A percentile compares a stretch with the other conserved stretches of the same genome.
Conservation (phyloP, 495 filamentous ascomycete genomes). For the Trichoderma virens region DNA sequence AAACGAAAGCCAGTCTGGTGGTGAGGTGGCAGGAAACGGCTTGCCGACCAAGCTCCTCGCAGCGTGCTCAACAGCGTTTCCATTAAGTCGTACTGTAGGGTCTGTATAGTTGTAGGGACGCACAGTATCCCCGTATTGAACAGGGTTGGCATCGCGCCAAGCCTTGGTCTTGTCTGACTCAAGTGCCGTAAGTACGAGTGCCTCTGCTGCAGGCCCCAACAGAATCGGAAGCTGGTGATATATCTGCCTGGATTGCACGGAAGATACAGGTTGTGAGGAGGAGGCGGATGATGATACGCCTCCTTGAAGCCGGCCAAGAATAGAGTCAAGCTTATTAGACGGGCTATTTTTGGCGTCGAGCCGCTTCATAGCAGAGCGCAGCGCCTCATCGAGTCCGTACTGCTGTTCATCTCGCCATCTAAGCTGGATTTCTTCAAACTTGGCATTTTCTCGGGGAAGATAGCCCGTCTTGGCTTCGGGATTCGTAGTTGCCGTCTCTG, state of each 20-base stretch:
- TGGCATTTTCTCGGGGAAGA: slow-evolving; percentile 14
- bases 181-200: slow-evolving; percentile 17
- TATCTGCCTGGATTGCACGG: neutral
- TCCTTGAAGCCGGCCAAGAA: slow-evolving; percentile 4
- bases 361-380: slow-evolving; percentile 16
- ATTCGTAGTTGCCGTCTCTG: slow-evolving; percentile 17
- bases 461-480: slow-evolving; percentile 13
- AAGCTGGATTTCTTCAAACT: slow-evolving; percentile 25
- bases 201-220: slow-evolving; percentile 3
- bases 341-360: slow-evolving; percentile 10
- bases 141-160: slow-evolving; percentile 25
- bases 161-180: slow-evolving; percentile 27
- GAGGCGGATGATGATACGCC: neutral
- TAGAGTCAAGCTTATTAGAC: slow-evolving; percentile 4
- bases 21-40: slow-evolving; percentile 24
- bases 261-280: neutral
- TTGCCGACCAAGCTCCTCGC: slow-evolving; percentile 22
- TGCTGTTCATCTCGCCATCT: slow-evolving; percentile 21
- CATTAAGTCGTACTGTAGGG: slow-evolving; percentile 23
- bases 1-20: slow-evolving; percentile 23
- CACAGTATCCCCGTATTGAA: slow-evolving; percentile 19
- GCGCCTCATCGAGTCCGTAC: slow-evolving; percentile 15
- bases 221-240: neutral
- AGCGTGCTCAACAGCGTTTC: slow-evolving; percentile 23
- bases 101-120: slow-evolving; percentile 23